These are phyloP conservation scores for Talaromyces sp. DNA, from an alignment of 2,329 filamentous ascomycete genomes.

Conservation along the genomic window DNA sequence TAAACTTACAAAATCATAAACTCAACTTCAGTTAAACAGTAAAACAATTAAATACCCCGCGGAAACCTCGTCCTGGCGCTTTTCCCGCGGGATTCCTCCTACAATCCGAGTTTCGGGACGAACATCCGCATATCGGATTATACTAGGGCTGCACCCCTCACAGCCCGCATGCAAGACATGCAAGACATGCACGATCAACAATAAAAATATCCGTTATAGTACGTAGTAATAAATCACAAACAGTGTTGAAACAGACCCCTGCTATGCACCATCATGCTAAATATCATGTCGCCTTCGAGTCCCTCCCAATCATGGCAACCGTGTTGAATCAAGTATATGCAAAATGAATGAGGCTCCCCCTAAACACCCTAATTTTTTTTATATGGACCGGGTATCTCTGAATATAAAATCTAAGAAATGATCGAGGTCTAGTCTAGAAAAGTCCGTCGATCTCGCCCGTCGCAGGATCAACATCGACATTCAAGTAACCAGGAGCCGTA, in stretches of 20 bases:
- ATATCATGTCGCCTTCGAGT: not conserved
- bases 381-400: not conserved
- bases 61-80: not conserved
- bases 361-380: constrained; percentile 1
- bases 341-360: constrained; percentile 2
- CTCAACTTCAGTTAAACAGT: no score
- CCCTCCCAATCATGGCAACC: constrained; percentile 7
- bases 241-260: not conserved
- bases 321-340: constrained; percentile 11
- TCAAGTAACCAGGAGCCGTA: constrained; percentile 90
- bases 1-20: not conserved
- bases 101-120: not conserved
- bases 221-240: not conserved
- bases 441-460: constrained; percentile 84
- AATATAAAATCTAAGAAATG: not conserved
- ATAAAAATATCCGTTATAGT: not conserved
- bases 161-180: not conserved
- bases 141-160: not conserved
- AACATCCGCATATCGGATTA: not conserved
- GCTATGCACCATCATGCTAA: not conserved
- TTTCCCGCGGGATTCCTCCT: not conserved
- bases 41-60: not conserved
- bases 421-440: constrained; percentile 57
- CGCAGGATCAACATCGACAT: constrained; percentile 76
- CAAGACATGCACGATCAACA: not conserved